A percentile compares a stretch with the other conserved stretches of the same genome.
Conservation (phyloP, 2,329 filamentous ascomycete genomes). For the Ophiostoma ips region DNA sequence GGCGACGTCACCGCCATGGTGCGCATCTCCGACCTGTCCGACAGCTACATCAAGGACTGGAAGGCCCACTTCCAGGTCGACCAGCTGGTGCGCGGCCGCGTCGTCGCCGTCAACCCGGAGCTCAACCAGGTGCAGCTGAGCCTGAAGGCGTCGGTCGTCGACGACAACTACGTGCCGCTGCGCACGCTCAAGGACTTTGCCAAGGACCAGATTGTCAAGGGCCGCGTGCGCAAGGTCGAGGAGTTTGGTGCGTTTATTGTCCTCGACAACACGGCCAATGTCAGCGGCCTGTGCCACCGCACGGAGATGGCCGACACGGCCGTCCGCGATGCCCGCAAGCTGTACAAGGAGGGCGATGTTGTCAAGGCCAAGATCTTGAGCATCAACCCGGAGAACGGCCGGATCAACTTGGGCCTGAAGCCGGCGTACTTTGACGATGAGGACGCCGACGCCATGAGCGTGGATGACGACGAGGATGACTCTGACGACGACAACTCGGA, state of each 20-base stretch:
- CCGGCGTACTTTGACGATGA: slow-evolving; percentile 62
- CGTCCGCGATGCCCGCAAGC: slow-evolving; percentile 71
- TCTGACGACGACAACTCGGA: slow-evolving; percentile 28
- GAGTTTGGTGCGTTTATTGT: slow-evolving; percentile 93
- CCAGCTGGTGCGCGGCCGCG: slow-evolving; percentile 78
- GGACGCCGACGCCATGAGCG: slow-evolving; percentile 26
- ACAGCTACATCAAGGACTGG: slow-evolving; percentile 90
- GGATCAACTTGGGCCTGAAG: slow-evolving; percentile 83
- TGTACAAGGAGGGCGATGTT: slow-evolving; percentile 81
- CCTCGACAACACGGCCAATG: slow-evolving; percentile 71
- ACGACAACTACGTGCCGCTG: slow-evolving; percentile 56
- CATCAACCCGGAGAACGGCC: slow-evolving; percentile 59
- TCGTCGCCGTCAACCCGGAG: slow-evolving; percentile 56
- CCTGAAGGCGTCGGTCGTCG: slow-evolving; percentile 71
- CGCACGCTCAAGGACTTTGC: slow-evolving; percentile 65
- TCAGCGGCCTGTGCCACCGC: slow-evolving; percentile 86
- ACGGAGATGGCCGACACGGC: slow-evolving; percentile 79
- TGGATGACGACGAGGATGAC: slow-evolving; percentile 33
- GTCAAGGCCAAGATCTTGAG: slow-evolving; percentile 85
- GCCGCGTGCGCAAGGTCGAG: slow-evolving; percentile 84
- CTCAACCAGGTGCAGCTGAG: slow-evolving; percentile 69
- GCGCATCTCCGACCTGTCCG: slow-evolving; percentile 76
- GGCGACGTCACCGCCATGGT: slow-evolving; percentile 71
- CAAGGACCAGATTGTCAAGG: slow-evolving; percentile 69
- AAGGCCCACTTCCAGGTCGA: slow-evolving; percentile 77